Evolutionary conservation across 192 early-diverging fungal genomes (phyloP), one percentile per base, ranked within the genome.

Genomic region (Podila epicladia): DNA sequence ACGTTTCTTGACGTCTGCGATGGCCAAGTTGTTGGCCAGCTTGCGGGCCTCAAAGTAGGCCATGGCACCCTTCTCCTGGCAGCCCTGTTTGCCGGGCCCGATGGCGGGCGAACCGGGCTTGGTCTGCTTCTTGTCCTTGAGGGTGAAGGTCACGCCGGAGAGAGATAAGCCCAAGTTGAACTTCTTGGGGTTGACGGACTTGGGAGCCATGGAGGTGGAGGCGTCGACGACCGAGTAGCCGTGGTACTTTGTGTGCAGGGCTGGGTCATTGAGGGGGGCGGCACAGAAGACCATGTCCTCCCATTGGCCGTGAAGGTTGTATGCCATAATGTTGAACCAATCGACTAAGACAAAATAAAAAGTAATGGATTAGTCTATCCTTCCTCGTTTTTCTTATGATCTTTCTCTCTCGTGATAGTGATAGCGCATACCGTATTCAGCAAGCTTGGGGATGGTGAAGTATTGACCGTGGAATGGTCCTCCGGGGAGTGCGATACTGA

Each of bases 321-420:
- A 80, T 7, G 76, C 76, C 76, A 80, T 80, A 45, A 80, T 80
- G 61, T 80, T 80, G 41, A 80, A 73, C 76, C 76, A 80, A 71
- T 80, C 66, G 58, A 73, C 76, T 80, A 67, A 0, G 28, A 45
- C 51, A 45, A 51, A 13, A 35, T n/a, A 33, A 50, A 8, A 26
- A 59, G 13, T 28, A 26, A 73, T 26, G n/a, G 53, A 22, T 55
- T 26, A 55, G 5, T 5, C 17, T 22, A 55, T n/a, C 8, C 8
- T 9, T n/a, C 15, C 20, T 53, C 35, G n/a, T 7, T 20, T 24
- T 55, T 55, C 24, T 55, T 2, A 37, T 9, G 6, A 9, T 24
- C n/a, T 24, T 55, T 55, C 5, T n/a, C 17, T 55, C 22, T 55
- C 17, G 11, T 38, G 20, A n/a, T n/a, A 29, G 35, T 49, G 29